A percentile compares a stretch with the other conserved stretches of the same genome.
Evolutionary conservation across 1,139 yeast species (phyloP).

Genomic region (Geotrichum phurueaensis): DNA sequence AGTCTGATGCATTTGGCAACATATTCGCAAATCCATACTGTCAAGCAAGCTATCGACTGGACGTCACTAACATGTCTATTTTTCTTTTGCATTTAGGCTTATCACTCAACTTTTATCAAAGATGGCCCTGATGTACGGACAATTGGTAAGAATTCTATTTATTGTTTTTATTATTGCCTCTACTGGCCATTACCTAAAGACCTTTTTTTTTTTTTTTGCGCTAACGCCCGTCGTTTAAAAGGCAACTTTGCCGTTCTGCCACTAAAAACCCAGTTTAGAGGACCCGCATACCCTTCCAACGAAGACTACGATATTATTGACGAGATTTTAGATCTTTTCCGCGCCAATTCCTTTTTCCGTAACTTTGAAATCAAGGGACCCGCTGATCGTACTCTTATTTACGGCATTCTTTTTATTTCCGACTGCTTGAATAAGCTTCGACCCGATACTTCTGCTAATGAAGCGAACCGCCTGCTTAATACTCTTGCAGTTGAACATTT

Average conservation of each 20-base stretch:
- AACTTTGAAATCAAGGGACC: slow-evolving; percentile 96
- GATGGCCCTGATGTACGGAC: slow-evolving; percentile 24
- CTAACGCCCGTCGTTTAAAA: slow-evolving; percentile 66
- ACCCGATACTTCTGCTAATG: slow-evolving; percentile 38
- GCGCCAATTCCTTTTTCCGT: slow-evolving; percentile 94
- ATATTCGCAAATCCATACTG: not conserved
- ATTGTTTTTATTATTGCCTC: not conserved
- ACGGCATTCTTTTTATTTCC: slow-evolving; percentile 86
- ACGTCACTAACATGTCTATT: not conserved
- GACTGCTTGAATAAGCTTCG: slow-evolving; percentile 69
- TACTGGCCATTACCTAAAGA: not conserved
- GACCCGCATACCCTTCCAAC: slow-evolving; percentile 82
- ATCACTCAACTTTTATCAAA: slow-evolving; percentile 28
- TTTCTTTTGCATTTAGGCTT: slow-evolving; percentile 4
- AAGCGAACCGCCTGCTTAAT: slow-evolving; percentile 68
- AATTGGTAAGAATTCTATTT: slow-evolving; percentile 12
- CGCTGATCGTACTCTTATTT: slow-evolving; percentile 88
- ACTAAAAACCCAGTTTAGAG: slow-evolving; percentile 73
- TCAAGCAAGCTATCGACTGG: not conserved
- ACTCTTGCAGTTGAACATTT: slow-evolving; percentile 84
- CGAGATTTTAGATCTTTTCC: slow-evolving; percentile 81
- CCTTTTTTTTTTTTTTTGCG: not conserved
- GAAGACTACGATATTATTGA: slow-evolving; percentile 88
- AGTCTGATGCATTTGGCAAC: not conserved
- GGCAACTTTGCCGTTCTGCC: slow-evolving; percentile 82